Percentiles rank a stretch among this genome's conserved stretches.
phyloP scores from a whole-genome alignment of 352 stramenopile genomes.

The Phytophthora uliginosa region DNA sequence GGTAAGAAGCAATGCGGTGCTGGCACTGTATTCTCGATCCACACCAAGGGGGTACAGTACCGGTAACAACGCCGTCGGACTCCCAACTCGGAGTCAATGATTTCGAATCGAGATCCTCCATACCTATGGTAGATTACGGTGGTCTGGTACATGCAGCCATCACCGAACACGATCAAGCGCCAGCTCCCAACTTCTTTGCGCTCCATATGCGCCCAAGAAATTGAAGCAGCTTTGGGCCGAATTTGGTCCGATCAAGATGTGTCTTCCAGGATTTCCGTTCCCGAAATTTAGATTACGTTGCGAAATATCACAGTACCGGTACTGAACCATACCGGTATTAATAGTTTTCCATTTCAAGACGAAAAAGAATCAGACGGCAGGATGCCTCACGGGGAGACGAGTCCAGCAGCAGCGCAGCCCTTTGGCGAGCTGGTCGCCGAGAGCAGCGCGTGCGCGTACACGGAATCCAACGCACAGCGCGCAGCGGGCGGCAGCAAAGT shows the following conservation, averaged over 20 bases:
- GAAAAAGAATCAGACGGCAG: not conserved
- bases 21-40: too few relatives aligned
- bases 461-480: constrained; percentile 19
- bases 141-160: not conserved
- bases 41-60: too few relatives aligned
- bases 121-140: not conserved
- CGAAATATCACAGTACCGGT: not conserved
- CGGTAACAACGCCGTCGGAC: too few relatives aligned
- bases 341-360: not conserved
- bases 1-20: too few relatives aligned
- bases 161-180: not conserved
- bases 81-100: too few relatives aligned
- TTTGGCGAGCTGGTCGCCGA: constrained; percentile 7
- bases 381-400: constrained; percentile 27
- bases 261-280: not conserved
- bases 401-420: constrained; percentile 1
- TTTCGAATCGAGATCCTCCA: not conserved
- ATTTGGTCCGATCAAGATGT: not conserved
- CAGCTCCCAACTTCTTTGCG: not conserved
- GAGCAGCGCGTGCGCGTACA: constrained; percentile 34
- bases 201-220: not conserved
- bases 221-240: not conserved
- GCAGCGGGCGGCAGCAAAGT: constrained; percentile 37
- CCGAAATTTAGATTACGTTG: not conserved
- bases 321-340: too few relatives aligned